These are phyloP conservation scores for Hyphopichia buzzinii DNA, from an alignment of 1,139 yeast genomes.

Conservation along the genomic window DNA sequence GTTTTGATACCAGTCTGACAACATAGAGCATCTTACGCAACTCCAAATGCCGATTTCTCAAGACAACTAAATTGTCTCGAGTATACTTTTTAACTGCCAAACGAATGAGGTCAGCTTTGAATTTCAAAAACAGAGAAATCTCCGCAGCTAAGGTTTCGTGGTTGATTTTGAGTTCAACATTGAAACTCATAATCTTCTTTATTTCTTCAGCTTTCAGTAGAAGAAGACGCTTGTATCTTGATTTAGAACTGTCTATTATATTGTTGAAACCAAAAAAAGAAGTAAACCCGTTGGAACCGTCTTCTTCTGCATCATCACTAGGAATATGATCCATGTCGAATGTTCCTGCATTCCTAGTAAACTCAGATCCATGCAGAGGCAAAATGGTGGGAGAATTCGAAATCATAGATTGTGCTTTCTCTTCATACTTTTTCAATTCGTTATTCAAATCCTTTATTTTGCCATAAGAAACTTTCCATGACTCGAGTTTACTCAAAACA, in stretches of 20 bases:
- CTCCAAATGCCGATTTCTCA: slow-evolving; percentile 9
- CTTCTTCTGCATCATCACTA: slow-evolving; percentile 4
- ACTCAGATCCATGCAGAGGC: not conserved
- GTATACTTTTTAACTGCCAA: slow-evolving; percentile 36
- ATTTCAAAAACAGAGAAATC: slow-evolving; percentile 54
- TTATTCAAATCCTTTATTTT: slow-evolving; percentile 27
- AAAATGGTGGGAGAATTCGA: slow-evolving; percentile 3
- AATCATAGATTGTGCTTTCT: slow-evolving; percentile 13
- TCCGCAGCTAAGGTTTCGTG: slow-evolving; percentile 66
- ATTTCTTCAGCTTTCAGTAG: slow-evolving; percentile 32
- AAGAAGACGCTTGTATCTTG: slow-evolving; percentile 32
- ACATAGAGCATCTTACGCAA: slow-evolving; percentile 1
- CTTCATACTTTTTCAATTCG: slow-evolving; percentile 30
- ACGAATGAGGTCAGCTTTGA: slow-evolving; percentile 41
- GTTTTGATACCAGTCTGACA: no score
- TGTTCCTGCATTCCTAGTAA: slow-evolving; percentile 1
- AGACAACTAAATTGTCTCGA: slow-evolving; percentile 9
- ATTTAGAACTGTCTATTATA: slow-evolving; percentile 33
- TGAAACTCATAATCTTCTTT: slow-evolving; percentile 31
- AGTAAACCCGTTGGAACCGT: slow-evolving; percentile 12
- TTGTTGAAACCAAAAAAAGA: slow-evolving; percentile 34
- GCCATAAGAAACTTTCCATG: slow-evolving; percentile 50
- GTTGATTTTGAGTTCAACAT: slow-evolving; percentile 37
- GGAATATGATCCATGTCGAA: slow-evolving; percentile 1
- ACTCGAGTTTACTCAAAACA: slow-evolving; percentile 36